Percentiles rank a stretch among this genome's conserved stretches.
These are phyloP conservation scores for Potentilla sterilis DNA, from an alignment of 306 rosid genomes.

Conservation along the genomic window DNA sequence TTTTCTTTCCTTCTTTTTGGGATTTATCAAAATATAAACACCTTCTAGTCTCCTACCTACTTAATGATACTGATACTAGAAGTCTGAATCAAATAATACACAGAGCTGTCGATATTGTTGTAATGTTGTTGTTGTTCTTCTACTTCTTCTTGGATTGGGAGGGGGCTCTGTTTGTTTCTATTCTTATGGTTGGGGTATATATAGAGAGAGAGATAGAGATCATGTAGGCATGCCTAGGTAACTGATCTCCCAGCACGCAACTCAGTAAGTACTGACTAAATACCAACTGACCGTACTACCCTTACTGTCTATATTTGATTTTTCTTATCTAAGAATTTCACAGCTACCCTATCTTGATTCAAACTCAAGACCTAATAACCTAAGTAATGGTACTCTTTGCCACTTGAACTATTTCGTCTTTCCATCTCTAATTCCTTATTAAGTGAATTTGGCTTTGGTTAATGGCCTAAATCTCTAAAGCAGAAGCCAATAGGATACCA, in stretches of 20 bases:
- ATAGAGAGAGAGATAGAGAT: neutral
- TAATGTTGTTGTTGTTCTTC: neutral
- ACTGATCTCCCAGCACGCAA: constrained; percentile 11
- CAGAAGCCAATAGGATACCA: too few species aligned
- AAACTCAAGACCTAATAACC: too few species aligned
- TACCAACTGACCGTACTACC: neutral
- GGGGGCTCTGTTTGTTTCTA: neutral
- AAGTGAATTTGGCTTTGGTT: too few species aligned
- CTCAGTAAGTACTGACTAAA: neutral
- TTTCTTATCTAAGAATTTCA: too few species aligned
- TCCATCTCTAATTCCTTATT: too few species aligned
- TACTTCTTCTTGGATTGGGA: neutral
- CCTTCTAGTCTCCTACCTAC: neutral
- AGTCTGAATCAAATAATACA: neutral
- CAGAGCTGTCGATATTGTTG: neutral
- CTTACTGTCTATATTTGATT: neutral
- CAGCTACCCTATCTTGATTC: too few species aligned
- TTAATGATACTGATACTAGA: neutral
- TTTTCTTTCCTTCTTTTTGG: neutral
- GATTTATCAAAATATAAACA: neutral
- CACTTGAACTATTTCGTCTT: too few species aligned
- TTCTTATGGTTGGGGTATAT: neutral
- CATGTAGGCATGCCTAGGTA: neutral
- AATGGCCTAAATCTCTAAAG: too few species aligned
- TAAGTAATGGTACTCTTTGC: too few species aligned